phyloP scores from a whole-genome alignment of 305 asterid species.

The Fraxinus greggii region DNA sequence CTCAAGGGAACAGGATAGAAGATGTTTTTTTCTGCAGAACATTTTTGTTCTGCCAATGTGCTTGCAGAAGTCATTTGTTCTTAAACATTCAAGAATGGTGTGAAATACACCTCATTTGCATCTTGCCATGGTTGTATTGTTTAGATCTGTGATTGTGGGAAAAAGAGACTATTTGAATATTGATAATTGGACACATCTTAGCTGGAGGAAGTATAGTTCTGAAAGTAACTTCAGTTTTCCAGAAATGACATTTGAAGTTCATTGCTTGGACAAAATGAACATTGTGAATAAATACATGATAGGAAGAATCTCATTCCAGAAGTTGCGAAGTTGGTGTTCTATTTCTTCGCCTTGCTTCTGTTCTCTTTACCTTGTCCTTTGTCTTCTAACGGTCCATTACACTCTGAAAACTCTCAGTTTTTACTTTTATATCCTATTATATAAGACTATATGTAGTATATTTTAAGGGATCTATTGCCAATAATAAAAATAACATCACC shows the following conservation, averaged over 20 bases:
- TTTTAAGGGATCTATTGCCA: neutral
- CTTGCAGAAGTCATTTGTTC: neutral
- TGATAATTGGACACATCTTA: neutral
- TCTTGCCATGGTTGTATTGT: neutral
- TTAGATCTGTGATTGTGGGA: neutral
- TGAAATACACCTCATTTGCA: neutral
- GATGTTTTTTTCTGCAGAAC: neutral
- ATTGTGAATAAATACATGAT: neutral
- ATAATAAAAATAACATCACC: neutral
- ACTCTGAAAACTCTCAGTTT: neutral
- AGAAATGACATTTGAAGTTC: neutral
- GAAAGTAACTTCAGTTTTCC: neutral
- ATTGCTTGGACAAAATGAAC: conserved; percentile 3
- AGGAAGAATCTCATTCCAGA: neutral
- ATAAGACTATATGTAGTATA: neutral
- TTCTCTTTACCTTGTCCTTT: neutral
- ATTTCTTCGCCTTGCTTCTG: neutral
- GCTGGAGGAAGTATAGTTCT: neutral
- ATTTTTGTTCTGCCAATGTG: neutral
- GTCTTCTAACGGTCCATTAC: neutral
- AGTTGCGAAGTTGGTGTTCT: neutral
- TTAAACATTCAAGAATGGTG: neutral
- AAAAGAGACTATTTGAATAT: neutral
- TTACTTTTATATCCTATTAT: neutral
- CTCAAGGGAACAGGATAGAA: neutral